Evolutionary conservation across 1,139 yeast genomes (phyloP), one percentile per base, ranked within the genome.

Genomic region (Pneumocystis oryctolagi): DNA sequence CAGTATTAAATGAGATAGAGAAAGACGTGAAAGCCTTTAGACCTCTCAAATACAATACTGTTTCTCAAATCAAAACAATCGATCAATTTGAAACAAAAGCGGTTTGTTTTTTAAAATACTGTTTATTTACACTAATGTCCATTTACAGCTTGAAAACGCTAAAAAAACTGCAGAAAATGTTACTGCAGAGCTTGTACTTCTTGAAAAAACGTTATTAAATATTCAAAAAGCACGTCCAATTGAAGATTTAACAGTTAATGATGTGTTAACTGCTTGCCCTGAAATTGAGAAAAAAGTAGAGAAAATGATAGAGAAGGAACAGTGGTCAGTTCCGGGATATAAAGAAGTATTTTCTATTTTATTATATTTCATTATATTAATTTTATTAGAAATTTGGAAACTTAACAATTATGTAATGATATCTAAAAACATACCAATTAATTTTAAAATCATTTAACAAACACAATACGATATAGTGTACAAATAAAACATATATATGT

Each of bases 321-420:
- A 88, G 80, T 90, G 96, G 95, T 89, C 88, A 73, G 95, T 90
- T 71, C 97, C 98, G 72, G 96, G 96, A 72, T 92, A 92, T 84
- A 86, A 87, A 79, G 97, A 90, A 28, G 42, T 39, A 37, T 28
- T 34, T 20, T 20, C 30, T 35, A 9, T n/a, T 20, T 12, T 4
- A 30, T 30, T 12, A 30, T 25, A 12, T 47, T 12, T 25, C 5
- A 2, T 16, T 16, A 37, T 37, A 16, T 37, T 37, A 16, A 16
- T 37, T 37, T 37, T 37, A 20, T 3, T 47, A 47, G 78, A 90
- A 89, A 83, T 90, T 89, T 77, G 97, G 97, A 76, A 89, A 87
- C 77, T 83, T 89, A 79, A 87, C 92, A 73, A 89, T 88, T 77
- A 89, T 90, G 97, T 90, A 83, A 78, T 64, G 34, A 25, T 18